Conservation (phyloP, 108 stramenopile genomes). For the Fistulifera solaris region DNA sequence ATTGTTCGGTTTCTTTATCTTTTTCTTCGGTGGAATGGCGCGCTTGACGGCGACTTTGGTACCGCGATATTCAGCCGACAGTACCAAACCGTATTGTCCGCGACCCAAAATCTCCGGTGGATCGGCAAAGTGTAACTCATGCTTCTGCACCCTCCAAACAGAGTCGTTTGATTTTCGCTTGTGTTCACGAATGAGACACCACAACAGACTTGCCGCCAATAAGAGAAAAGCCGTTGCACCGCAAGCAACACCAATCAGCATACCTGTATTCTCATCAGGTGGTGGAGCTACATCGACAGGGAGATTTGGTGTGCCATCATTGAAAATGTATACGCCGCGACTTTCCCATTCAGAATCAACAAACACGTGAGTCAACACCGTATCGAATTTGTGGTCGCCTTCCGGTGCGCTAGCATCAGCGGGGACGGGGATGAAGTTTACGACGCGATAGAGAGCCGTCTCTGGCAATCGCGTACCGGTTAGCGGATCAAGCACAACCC, state of each 20-base stretch:
- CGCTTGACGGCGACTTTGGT: conserved; percentile 31
- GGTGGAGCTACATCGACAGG: conserved; percentile 3
- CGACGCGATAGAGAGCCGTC: conserved; percentile 22
- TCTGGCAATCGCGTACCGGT: conserved; percentile 35
- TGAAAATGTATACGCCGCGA: conserved; percentile 3
- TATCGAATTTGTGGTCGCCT: background rate
- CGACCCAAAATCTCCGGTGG: conserved; percentile 26
- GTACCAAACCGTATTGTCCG: conserved; percentile 23
- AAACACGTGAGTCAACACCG: background rate
- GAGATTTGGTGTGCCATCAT: conserved; percentile 1
- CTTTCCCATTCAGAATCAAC: background rate
- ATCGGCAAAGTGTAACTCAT: conserved; percentile 31
- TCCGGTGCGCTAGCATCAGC: background rate
- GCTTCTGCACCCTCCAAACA: conserved; percentile 31
- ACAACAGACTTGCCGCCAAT: too few relatives aligned
- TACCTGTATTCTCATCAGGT: conserved; percentile 10
- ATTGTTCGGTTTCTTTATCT: background rate
- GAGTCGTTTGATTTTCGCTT: conserved; percentile 24
- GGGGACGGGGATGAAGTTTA: conserved; percentile 13
- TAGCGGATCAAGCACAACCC: conserved; percentile 21
- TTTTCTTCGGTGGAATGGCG: conserved; percentile 16
- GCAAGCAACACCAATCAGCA: too few relatives aligned
- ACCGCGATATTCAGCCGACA: conserved; percentile 26
- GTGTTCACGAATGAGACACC: background rate
- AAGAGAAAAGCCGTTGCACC: too few relatives aligned